A percentile compares a stretch with the other conserved stretches of the same genome.
These are phyloP conservation scores for Cicer cuneatum DNA, from an alignment of 306 rosid species.

Conservation along the genomic window DNA sequence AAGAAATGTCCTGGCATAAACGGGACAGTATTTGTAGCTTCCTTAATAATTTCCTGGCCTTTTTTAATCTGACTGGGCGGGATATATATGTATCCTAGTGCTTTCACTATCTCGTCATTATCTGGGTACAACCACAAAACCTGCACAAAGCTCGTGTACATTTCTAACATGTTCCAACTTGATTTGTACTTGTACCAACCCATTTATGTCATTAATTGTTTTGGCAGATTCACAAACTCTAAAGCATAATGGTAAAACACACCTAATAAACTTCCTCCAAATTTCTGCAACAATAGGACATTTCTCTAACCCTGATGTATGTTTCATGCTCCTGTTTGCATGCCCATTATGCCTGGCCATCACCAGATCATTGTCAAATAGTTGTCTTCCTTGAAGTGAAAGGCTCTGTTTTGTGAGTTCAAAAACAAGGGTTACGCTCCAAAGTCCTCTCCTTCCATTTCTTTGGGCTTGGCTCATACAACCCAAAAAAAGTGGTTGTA, in stretches of 20 bases:
- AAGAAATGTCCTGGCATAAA: neutral
- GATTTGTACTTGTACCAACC: neutral
- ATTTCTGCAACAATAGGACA: neutral
- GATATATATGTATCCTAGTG: neutral
- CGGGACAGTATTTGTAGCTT: neutral
- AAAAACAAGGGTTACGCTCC: no score
- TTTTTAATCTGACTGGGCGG: neutral
- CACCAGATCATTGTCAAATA: no score
- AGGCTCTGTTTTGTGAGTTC: no score
- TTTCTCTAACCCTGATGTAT: neutral
- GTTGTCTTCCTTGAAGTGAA: no score
- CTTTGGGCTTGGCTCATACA: no score
- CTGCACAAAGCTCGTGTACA: neutral
- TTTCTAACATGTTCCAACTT: neutral
- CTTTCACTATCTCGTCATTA: neutral
- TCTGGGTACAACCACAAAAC: neutral
- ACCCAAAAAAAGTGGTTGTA: no score
- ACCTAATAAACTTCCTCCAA: conserved; percentile 4
- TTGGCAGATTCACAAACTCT: neutral
- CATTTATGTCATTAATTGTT: neutral
- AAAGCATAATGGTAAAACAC: neutral
- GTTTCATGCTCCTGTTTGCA: neutral
- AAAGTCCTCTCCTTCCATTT: no score
- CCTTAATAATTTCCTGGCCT: neutral
- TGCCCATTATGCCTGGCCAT: no score